Conservation (phyloP, 139 green algal genomes). For the Ettlia oleoabundans region DNA sequence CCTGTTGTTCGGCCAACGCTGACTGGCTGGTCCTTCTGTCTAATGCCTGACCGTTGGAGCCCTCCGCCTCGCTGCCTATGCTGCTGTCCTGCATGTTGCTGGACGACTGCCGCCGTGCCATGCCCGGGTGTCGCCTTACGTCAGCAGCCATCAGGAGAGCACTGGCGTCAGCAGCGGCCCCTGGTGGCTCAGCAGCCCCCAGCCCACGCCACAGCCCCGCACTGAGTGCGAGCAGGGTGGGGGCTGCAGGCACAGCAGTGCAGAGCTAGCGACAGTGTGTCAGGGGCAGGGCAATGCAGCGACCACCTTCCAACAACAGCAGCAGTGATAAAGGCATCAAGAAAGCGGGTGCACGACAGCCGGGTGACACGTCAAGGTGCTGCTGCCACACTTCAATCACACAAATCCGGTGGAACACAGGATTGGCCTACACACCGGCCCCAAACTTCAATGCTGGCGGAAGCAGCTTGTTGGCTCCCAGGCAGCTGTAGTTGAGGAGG, state of each 20-base stretch:
- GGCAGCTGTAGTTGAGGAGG: conserved; percentile 46
- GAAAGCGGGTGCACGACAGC: background rate
- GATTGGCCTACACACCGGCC: too few species aligned
- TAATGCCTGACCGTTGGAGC: background rate
- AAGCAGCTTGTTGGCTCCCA: conserved; percentile 44
- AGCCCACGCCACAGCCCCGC: conserved; percentile 37
- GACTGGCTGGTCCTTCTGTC: background rate
- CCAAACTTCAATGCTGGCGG: conserved; percentile 43
- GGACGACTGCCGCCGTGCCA: background rate
- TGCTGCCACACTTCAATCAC: too few species aligned
- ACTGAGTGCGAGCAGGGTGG: conserved; percentile 31
- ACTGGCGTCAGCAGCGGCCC: background rate
- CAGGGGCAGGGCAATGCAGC: too few species aligned
- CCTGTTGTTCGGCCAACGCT: background rate
- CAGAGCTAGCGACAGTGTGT: background rate
- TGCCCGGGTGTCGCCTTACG: background rate
- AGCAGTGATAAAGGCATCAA: too few species aligned
- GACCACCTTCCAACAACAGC: background rate
- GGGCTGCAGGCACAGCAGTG: conserved; percentile 2
- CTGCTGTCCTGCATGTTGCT: background rate
- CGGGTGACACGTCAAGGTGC: too few species aligned
- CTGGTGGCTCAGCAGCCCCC: background rate
- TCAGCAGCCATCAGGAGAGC: background rate
- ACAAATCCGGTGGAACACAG: too few species aligned
- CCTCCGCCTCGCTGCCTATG: background rate